phyloP scores from a whole-genome alignment of 1,139 yeast species.

The Ogataea hybrid region DNA sequence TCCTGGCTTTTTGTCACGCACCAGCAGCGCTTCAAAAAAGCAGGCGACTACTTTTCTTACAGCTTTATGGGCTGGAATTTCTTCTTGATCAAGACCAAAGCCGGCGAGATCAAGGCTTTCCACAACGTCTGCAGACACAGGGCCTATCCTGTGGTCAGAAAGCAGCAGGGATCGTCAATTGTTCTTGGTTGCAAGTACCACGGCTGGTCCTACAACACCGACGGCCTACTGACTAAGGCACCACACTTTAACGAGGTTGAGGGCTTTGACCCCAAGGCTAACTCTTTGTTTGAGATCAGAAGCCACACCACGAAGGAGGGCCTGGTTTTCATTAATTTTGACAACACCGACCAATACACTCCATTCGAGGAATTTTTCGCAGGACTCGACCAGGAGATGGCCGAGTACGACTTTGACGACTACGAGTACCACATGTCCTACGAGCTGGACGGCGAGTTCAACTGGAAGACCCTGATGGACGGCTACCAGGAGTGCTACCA shows the following conservation, averaged over 20 bases:
- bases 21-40: conserved; percentile 47
- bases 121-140: conserved; percentile 66
- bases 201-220: conserved; percentile 64
- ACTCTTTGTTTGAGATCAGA: conserved; percentile 52
- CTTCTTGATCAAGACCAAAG: conserved; percentile 52
- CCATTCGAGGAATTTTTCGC: conserved; percentile 52
- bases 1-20: conserved; percentile 57
- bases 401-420: conserved; percentile 56
- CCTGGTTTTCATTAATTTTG: conserved; percentile 54
- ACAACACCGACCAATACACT: conserved; percentile 34
- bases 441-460: conserved; percentile 59
- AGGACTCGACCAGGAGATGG: conserved; percentile 50
- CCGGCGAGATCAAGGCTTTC: conserved; percentile 53
- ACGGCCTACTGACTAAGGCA: conserved; percentile 56
- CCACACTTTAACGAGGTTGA: conserved; percentile 60
- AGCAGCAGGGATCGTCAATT: conserved; percentile 55
- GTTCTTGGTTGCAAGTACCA: conserved; percentile 61
- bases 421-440: conserved; percentile 67
- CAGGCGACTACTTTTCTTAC: conserved; percentile 55
- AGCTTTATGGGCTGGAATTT: conserved; percentile 52
- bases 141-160: conserved; percentile 59
- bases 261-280: conserved; percentile 55
- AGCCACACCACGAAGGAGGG: conserved; percentile 57
- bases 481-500: conserved; percentile 68
- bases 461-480: conserved; percentile 67